Evolutionary conservation across 108 stramenopile genomes (phyloP).

Genomic region (Fragilariopsis cylindrus): DNA sequence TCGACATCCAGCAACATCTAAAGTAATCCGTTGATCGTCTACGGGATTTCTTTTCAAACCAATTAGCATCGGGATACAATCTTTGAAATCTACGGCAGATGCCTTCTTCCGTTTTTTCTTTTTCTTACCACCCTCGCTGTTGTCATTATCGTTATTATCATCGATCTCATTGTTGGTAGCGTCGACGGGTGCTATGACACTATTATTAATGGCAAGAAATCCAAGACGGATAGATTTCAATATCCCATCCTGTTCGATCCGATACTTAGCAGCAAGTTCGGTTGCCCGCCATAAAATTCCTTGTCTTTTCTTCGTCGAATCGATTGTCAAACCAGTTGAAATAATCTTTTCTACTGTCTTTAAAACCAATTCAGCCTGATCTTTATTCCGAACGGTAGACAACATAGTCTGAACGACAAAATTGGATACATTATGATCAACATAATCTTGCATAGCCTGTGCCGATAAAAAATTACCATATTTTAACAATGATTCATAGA

Average conservation of each 20-base stretch:
- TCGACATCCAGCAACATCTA: conserved; percentile 71
- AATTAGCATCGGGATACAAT: conserved; percentile 60
- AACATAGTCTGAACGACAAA: conserved; percentile 80
- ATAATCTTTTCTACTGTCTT: conserved; percentile 58
- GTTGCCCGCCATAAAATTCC: conserved; percentile 79
- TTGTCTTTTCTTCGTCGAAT: conserved; percentile 41
- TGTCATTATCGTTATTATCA: conserved; percentile 6
- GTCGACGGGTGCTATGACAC: conserved; percentile 7
- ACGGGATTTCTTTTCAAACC: conserved; percentile 40
- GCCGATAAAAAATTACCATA: conserved; percentile 58
- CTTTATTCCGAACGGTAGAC: conserved; percentile 52
- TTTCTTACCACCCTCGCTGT: conserved; percentile 42
- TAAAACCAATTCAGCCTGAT: conserved; percentile 60
- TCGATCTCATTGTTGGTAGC: too few species aligned
- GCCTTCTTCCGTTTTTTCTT: conserved; percentile 61
- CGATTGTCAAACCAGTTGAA: conserved; percentile 57
- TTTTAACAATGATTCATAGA: conserved; percentile 54
- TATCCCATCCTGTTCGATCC: conserved; percentile 66
- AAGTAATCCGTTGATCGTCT: conserved; percentile 41
- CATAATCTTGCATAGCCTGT: conserved; percentile 68
- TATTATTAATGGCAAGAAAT: conserved; percentile 33
- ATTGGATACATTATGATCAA: conserved; percentile 74
- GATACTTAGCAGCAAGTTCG: conserved; percentile 70
- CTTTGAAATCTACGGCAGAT: conserved; percentile 45
- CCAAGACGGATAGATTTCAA: conserved; percentile 66